These are phyloP conservation scores for Eucalyptus polyanthemos DNA, from an alignment of 345 rosid species.

Conservation along the genomic window DNA sequence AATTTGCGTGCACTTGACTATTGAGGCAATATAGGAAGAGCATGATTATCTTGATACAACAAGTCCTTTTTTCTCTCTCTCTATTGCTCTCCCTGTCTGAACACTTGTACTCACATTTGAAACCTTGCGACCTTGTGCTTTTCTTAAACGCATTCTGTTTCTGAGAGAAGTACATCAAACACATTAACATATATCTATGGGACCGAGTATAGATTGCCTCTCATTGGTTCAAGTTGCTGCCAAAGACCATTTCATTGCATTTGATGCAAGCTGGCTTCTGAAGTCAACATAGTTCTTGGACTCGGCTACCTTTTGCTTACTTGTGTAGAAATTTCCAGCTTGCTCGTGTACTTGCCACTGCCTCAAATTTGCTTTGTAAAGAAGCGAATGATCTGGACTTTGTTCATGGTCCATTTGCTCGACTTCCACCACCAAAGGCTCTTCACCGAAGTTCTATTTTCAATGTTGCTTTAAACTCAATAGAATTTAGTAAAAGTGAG, in stretches of 20 bases:
- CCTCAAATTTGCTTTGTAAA: background rate
- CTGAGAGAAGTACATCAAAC: background rate
- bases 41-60: background rate
- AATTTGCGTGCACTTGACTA: background rate
- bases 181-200: background rate
- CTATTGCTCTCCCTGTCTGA: background rate
- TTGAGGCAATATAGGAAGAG: background rate
- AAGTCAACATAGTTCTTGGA: background rate
- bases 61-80: background rate
- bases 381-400: background rate
- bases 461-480: background rate
- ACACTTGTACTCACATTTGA: background rate
- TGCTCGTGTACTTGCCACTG: background rate
- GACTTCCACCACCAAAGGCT: background rate
- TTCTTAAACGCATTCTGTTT: background rate
- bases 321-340: background rate
- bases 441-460: background rate
- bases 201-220: background rate
- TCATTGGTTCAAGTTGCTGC: background rate
- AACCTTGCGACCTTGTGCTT: background rate
- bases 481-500: background rate
- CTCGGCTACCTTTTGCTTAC: background rate
- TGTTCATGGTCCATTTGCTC: background rate
- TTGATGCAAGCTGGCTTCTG: background rate
- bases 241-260: background rate